phyloP scores from a whole-genome alignment of 306 rosid species.

The Pterocarpus santalinus region DNA sequence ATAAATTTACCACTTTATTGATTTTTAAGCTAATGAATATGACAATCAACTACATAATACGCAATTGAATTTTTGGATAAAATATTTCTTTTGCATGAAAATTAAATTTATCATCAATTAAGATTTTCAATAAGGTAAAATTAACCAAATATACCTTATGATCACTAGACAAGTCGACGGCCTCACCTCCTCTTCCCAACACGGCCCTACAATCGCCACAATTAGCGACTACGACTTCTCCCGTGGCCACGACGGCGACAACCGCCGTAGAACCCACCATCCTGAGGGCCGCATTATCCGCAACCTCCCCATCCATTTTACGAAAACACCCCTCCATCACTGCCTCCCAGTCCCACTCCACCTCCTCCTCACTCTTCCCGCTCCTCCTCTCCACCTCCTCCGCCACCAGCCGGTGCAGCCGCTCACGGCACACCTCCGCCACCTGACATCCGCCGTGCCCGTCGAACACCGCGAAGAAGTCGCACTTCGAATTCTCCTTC shows the following conservation, averaged over 20 bases:
- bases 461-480: conserved; percentile 82
- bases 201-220: conserved; percentile 93
- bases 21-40: no score
- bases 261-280: conserved; percentile 82
- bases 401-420: conserved; percentile 70
- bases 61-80: no score
- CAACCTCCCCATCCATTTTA: conserved; percentile 79
- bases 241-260: conserved; percentile 60
- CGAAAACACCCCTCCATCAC: conserved; percentile 83
- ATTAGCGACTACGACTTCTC: conserved; percentile 73
- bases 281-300: conserved; percentile 49
- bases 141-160: conserved; percentile 68
- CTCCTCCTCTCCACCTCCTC: conserved; percentile 52
- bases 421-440: conserved; percentile 69
- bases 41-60: no score
- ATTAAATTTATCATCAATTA: background rate
- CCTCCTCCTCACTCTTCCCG: background rate
- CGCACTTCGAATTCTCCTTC: conserved; percentile 51
- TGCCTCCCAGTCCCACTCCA: conserved; percentile 72
- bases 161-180: conserved; percentile 72
- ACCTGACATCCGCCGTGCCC: conserved; percentile 89
- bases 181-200: conserved; percentile 70
- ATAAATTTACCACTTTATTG: no score
- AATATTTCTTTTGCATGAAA: no score
- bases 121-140: background rate